Evolutionary conservation across 2,329 filamentous ascomycete species (phyloP).

Genomic region (Scedosporium aurantiacum): DNA sequence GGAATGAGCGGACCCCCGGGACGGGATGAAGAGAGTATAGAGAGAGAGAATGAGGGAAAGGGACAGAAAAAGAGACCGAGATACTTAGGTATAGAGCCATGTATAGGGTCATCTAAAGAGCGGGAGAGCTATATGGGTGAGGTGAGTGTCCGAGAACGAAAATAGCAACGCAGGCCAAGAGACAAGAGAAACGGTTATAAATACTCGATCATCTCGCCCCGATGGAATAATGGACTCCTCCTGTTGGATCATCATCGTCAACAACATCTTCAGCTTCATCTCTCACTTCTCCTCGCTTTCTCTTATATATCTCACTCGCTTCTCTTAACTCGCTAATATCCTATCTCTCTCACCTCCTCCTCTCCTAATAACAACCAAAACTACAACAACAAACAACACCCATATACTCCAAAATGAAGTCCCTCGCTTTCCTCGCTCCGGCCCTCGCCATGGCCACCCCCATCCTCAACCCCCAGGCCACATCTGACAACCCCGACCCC

Average conservation of each 20-base stretch:
- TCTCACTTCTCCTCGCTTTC: not conserved
- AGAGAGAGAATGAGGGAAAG: not conserved
- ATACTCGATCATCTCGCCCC: conserved; percentile 1
- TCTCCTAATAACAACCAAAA: conserved; percentile 3
- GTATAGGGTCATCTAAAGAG: not conserved
- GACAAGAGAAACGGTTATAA: conserved; percentile 4
- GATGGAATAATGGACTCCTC: not conserved
- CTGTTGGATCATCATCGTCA: conserved; percentile 5
- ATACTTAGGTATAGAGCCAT: not conserved
- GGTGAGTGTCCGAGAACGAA: not conserved
- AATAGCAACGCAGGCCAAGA: not conserved
- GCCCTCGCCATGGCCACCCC: conserved; percentile 26
- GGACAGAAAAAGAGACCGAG: not conserved
- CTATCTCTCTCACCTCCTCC: conserved; percentile 3
- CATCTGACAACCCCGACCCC: conserved; percentile 25
- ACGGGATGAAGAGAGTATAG: not conserved
- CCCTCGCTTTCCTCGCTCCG: conserved; percentile 22
- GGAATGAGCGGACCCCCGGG: not conserved
- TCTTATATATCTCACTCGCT: not conserved
- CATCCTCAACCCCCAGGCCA: conserved; percentile 16
- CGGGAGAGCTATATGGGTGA: not conserved
- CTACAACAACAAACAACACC: not conserved
- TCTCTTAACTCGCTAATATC: not conserved
- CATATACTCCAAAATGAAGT: conserved; percentile 23
- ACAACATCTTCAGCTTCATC: not conserved